These are phyloP conservation scores for Fusarium globosum DNA, from an alignment of 2,329 filamentous ascomycete species.

Conservation along the genomic window DNA sequence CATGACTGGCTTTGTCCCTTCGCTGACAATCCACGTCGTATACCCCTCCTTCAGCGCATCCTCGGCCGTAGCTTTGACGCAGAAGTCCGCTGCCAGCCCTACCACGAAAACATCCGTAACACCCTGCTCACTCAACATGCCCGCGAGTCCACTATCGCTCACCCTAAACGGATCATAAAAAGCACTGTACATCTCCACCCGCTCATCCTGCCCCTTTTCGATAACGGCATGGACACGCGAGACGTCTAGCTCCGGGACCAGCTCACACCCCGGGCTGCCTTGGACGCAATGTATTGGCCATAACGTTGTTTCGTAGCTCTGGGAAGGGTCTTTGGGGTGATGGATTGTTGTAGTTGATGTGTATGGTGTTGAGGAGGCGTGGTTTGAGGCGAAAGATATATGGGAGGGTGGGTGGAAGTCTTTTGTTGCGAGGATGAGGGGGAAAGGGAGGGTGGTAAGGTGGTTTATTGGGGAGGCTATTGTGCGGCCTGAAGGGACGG, in stretches of 20 bases:
- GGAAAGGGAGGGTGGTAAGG: constrained; percentile 78
- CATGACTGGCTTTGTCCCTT: constrained; percentile 81
- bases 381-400: constrained; percentile 89
- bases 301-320: constrained; percentile 74
- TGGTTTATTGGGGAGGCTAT: constrained; percentile 78
- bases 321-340: constrained; percentile 72
- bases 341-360: constrained; percentile 70
- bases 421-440: constrained; percentile 83
- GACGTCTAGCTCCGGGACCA: constrained; percentile 77
- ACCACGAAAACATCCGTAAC: constrained; percentile 87
- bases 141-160: constrained; percentile 71
- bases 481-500: constrained; percentile 78
- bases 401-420: constrained; percentile 89
- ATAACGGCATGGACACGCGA: constrained; percentile 72
- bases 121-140: constrained; percentile 62
- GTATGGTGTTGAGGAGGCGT: constrained; percentile 75
- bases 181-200: constrained; percentile 93
- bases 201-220: constrained; percentile 79
- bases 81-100: constrained; percentile 89
- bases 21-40: constrained; percentile 78
- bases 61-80: constrained; percentile 83
- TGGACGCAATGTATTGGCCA: constrained; percentile 95
- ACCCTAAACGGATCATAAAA: constrained; percentile 85
- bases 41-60: constrained; percentile 84
- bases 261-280: constrained; percentile 74